Evolutionary conservation across 352 stramenopile genomes (phyloP), one percentile per base, ranked within the genome.

Genomic region (Phytophthora idaei): DNA sequence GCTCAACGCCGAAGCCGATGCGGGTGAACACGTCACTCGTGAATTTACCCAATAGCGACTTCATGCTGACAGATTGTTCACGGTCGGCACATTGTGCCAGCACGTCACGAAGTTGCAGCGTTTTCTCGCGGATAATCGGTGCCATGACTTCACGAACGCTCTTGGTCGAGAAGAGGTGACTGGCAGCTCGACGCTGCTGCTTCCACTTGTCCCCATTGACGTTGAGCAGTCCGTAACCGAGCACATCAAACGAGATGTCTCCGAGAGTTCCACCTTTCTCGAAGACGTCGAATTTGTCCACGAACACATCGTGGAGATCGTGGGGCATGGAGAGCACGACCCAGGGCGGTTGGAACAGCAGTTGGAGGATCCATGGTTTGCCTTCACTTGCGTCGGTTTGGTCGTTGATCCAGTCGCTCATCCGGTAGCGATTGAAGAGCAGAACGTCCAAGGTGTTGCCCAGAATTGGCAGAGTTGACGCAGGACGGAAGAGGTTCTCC

Each of bases 1-100:
- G 63, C 11, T 91, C 73, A n/a, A 90, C 70, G 21, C 83, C 85
- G 56, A 95, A 93, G 6, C 77, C 81, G 41, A 93, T 86, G 36
- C 84, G 77, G 11, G 73, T 78, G 64, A 95, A 91, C 5, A 86
- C 72, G 36, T 95, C 85, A 49, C 83, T 81, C 7, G 85, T 89
- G 53, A 90, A 81, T 12, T 82, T 69, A 37, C 66, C 45, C 15
- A 90, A 29, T 12, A 89, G 56, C 12, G 52, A 60, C 45, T 87
- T 85, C 42, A 90, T 64, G 11, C 55, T 61, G 2, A 81, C 48
- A 0, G 15, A 7, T 9, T 60, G 45, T 2, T 51, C 34, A 1
- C 34, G 15, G 1, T 51, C 14, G n/a, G 50, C 42, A n/a, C 39
- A 70, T 34, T 61, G 31, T 0, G 44, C 53, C 1, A 90, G 50